Base-by-base conservation (phyloP, 306 rosid species). In the Citrullus mucosospermus region DNA sequence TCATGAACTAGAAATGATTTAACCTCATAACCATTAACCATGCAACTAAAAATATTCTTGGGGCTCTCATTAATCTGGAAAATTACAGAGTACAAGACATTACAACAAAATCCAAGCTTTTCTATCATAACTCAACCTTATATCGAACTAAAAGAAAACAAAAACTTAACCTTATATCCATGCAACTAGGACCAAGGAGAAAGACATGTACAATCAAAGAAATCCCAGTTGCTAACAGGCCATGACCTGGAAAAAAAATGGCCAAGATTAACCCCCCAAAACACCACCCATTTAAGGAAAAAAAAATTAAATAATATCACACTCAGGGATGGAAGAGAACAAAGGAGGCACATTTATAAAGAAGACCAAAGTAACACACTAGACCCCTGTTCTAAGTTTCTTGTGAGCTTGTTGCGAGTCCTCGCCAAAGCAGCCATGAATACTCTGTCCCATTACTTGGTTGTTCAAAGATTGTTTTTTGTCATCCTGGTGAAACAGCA, bases 331-430 rank as follows among this genome's bases (percentile, higher is more conserved):
- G 22, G 59, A 56, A 82, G 63, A 77, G 85, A 70, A 71, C 43
- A 82, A 30, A 70, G 82, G 28, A 50, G 57, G 57, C 20, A 16
- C 57, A 53, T 16, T 16, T 16, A 78, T 50, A 75, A 44, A 82
- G 83, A 71, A 34, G 61, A 80, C 15, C 36, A 25, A 2, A 22
- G 51, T 60, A 69, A 66, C 70, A 80, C 28, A 50, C 76, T 92
- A 95, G 78, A 85, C 86, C 73, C 87, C 88, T 79, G 88, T 82
- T 90, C 97, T 90, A 55, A 85, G 87, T 88, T 93, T 86, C 94
- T 96, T 96, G 36, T 76, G 85, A 82, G 88, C 84, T 59, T 81
- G 93, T 65, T 86, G 92, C 62, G 90, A 90, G 72, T 89, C 87
- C 78, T 90, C 91, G 43, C 81, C 81, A 82, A 71, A 84, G 80